A percentile compares a stretch with the other conserved stretches of the same genome.
Evolutionary conservation across 306 rosid species (phyloP).

Genomic region (Cicer cuneatum): DNA sequence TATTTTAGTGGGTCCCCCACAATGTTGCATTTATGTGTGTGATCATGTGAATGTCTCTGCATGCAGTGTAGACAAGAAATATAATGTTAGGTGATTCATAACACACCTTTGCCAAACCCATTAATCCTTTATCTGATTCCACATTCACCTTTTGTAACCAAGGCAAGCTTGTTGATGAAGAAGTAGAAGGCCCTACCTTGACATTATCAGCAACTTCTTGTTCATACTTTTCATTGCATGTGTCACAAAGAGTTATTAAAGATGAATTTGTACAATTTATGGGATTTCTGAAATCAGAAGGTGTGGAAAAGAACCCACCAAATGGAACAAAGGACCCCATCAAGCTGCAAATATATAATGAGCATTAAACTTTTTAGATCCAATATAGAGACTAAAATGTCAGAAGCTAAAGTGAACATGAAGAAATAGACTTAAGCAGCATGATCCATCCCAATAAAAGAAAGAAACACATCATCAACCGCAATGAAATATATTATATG

Average conservation of each 20-base stretch:
- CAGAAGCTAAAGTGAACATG: constrained; percentile 50
- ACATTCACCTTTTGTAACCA: constrained; percentile 61
- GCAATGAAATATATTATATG: constrained; percentile 11
- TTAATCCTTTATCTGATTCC: constrained; percentile 56
- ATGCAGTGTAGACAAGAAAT: constrained; percentile 46
- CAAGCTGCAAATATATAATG: constrained; percentile 78
- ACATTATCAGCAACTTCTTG: constrained; percentile 71
- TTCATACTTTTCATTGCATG: constrained; percentile 79
- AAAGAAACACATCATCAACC: not conserved
- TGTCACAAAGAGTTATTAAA: constrained; percentile 59
- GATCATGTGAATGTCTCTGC: constrained; percentile 44
- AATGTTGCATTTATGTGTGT: constrained; percentile 40
- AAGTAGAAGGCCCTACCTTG: constrained; percentile 57
- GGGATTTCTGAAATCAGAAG: constrained; percentile 61
- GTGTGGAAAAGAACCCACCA: constrained; percentile 82
- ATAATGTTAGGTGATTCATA: constrained; percentile 45
- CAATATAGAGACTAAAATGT: constrained; percentile 55
- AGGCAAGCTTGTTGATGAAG: constrained; percentile 57
- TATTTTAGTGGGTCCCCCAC: constrained; percentile 47
- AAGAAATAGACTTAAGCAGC: constrained; percentile 23
- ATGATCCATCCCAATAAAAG: constrained; percentile 18
- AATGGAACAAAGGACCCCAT: constrained; percentile 97
- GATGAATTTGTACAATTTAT: constrained; percentile 49
- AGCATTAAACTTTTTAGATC: constrained; percentile 64
- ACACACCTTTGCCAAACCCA: constrained; percentile 73